Percentiles rank a stretch among this genome's conserved stretches.
phyloP scores from a whole-genome alignment of 345 rosid species.

The Mangifera indica region DNA sequence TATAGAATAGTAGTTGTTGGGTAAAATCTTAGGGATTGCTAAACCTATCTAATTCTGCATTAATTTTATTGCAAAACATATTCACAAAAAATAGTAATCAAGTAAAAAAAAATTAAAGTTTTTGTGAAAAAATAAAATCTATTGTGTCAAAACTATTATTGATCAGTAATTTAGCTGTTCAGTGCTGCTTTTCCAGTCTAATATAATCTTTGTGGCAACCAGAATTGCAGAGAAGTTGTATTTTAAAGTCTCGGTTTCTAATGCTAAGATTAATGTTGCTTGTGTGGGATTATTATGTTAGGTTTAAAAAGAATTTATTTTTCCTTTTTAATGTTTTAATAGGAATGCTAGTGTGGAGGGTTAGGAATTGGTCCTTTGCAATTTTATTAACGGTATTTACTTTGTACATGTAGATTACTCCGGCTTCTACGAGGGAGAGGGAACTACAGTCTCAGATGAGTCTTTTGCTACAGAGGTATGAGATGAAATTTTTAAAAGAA shows the following conservation, averaged over 20 bases:
- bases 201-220: neutral
- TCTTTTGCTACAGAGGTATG: slow-evolving; percentile 79
- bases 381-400: slow-evolving; percentile 16
- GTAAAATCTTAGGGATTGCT: too few relatives aligned
- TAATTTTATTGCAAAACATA: too few relatives aligned
- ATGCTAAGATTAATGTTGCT: neutral
- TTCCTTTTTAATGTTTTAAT: neutral
- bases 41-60: too few relatives aligned
- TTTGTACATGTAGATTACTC: slow-evolving; percentile 48
- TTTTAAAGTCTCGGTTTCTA: neutral
- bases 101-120: too few relatives aligned
- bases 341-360: neutral
- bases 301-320: neutral
- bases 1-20: too few relatives aligned
- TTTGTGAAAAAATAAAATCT: too few relatives aligned
- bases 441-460: slow-evolving; percentile 71
- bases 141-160: neutral
- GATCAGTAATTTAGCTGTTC: neutral
- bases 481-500: neutral
- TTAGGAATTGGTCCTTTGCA: neutral
- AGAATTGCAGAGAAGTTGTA: neutral
- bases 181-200: neutral
- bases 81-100: too few relatives aligned
- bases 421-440: slow-evolving; percentile 58
- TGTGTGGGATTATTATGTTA: neutral